These are phyloP conservation scores for Rhodofomes roseus DNA, from an alignment of 1,284 basidiomycete species.

Conservation along the genomic window DNA sequence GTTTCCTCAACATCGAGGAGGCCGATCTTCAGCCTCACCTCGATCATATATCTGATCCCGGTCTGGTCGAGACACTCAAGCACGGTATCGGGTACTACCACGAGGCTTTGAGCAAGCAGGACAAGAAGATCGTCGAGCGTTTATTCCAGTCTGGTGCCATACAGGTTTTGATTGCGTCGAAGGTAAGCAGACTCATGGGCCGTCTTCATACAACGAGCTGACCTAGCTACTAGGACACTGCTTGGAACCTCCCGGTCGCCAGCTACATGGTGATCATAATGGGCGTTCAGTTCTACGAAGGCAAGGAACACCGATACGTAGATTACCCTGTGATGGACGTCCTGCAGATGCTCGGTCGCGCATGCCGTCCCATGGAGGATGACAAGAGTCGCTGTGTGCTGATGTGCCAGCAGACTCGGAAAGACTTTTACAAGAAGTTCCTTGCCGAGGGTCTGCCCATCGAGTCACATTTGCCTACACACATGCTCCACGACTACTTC, in stretches of 20 bases:
- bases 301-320: conserved; percentile 94
- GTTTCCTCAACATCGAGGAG: conserved; percentile 89
- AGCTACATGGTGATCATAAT: conserved; percentile 99
- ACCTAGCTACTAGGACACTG: conserved; percentile 65
- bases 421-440: conserved; percentile 99
- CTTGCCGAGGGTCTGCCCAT: conserved; percentile 96
- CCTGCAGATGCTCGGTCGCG: conserved; percentile 97
- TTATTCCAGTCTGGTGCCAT: conserved; percentile 94
- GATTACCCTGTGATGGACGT: conserved; percentile 98
- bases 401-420: conserved; percentile 95
- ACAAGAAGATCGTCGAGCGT: conserved; percentile 92
- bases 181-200: conserved; percentile 44
- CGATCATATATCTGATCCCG: conserved; percentile 78
- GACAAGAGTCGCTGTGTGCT: conserved; percentile 88
- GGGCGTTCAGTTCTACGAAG: conserved; percentile 96
- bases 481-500: conserved; percentile 94
- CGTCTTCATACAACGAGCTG: neutral
- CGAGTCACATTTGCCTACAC: conserved; percentile 88
- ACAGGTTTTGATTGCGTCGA: conserved; percentile 91
- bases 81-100: conserved; percentile 96
- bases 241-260: conserved; percentile 91
- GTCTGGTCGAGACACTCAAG: conserved; percentile 78
- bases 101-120: conserved; percentile 88
- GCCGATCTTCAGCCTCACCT: conserved; percentile 86
- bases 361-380: conserved; percentile 86